phyloP scores from a whole-genome alignment of 116 monocot species.

The Phalaenopsis hybrid region DNA sequence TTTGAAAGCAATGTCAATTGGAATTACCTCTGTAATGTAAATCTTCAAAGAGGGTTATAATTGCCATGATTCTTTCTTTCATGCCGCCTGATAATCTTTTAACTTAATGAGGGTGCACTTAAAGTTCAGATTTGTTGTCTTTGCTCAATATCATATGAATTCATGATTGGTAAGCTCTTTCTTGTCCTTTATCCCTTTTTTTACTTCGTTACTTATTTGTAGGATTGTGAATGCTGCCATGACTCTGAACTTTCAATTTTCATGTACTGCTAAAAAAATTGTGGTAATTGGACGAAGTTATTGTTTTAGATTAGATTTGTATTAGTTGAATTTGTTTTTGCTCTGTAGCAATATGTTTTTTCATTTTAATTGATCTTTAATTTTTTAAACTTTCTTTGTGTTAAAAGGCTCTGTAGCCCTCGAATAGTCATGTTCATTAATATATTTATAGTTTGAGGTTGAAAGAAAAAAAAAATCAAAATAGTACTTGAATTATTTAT shows the following conservation, averaged over 20 bases:
- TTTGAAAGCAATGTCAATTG: background rate
- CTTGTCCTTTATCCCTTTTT: background rate
- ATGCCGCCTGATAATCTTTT: background rate
- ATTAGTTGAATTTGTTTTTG: background rate
- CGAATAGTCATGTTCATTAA: background rate
- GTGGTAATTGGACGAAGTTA: background rate
- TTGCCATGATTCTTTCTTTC: background rate
- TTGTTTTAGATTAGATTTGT: background rate
- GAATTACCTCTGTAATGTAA: background rate
- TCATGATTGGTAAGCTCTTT: background rate
- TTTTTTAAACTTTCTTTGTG: background rate
- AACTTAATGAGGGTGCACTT: too few relatives aligned
- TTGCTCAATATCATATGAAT: background rate
- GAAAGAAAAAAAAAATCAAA: too few relatives aligned
- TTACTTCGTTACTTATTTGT: background rate
- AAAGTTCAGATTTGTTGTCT: background rate
- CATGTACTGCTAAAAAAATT: background rate
- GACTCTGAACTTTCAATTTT: background rate
- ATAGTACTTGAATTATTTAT: too few relatives aligned
- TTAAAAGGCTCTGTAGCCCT: background rate
- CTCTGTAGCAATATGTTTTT: background rate
- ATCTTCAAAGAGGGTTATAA: background rate
- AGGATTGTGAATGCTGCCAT: background rate
- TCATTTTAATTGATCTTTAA: too few relatives aligned
- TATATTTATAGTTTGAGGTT: too few relatives aligned